Percentiles rank a stretch among this genome's conserved stretches.
phyloP scores from a whole-genome alignment of 2,329 filamentous ascomycete species.

The Colletotrichum spaethianum region DNA sequence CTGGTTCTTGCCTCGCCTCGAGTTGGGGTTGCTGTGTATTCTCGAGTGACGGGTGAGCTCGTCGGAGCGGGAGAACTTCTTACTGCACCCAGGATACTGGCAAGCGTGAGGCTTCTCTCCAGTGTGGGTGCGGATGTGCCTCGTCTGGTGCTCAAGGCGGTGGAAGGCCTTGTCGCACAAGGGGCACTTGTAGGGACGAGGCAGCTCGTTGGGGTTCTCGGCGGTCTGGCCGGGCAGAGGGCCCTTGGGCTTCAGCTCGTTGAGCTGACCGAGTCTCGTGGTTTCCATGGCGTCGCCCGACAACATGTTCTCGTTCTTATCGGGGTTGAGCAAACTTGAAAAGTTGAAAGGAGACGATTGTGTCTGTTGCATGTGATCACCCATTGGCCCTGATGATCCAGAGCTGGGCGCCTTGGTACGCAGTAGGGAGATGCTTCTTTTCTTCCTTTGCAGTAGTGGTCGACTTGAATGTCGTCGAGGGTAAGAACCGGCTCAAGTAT shows the following conservation, averaged over 20 bases:
- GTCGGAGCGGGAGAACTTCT: conserved; percentile 96
- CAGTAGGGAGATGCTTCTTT: conserved; percentile 6
- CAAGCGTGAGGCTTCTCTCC: conserved; percentile 98
- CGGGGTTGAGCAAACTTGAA: conserved; percentile 80
- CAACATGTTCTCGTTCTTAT: conserved; percentile 36
- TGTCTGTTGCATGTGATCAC: conserved; percentile 82
- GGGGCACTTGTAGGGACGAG: conserved; percentile 97
- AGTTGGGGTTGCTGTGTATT: conserved; percentile 99
- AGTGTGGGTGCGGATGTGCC: conserved; percentile 96
- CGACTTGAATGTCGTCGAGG: conserved; percentile 12
- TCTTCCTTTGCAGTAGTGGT: conserved; percentile 10
- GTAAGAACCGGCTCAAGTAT: conserved; percentile 1
- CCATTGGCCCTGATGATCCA: conserved; percentile 43
- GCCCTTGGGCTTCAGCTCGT: conserved; percentile 70
- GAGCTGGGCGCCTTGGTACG: conserved; percentile 11
- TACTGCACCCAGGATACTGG: conserved; percentile 94
- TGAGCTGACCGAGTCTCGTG: conserved; percentile 35
- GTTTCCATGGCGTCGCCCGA: conserved; percentile 38
- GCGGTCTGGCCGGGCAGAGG: conserved; percentile 72
- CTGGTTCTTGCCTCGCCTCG: conserved; percentile 87
- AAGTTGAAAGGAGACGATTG: conserved; percentile 79
- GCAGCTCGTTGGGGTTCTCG: conserved; percentile 79
- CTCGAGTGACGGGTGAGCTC: conserved; percentile 96
- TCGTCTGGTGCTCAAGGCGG: conserved; percentile 92
- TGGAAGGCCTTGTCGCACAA: conserved; percentile 99